phyloP scores from a whole-genome alignment of 176 grass and related monocot genomes.

The Aegilops sharonensis region DNA sequence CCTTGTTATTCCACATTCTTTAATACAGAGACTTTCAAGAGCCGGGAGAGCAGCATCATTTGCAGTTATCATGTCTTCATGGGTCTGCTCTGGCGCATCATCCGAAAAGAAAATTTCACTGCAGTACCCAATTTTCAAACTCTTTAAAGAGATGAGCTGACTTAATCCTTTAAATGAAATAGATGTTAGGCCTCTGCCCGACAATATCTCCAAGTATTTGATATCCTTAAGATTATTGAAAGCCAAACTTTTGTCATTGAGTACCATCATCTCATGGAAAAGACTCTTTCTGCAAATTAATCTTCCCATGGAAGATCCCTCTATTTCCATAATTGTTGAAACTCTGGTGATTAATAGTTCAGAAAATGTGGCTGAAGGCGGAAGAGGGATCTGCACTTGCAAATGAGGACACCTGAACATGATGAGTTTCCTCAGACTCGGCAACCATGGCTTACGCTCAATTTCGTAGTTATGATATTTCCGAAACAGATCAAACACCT shows the following conservation, averaged over 20 bases:
- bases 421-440: too few species aligned
- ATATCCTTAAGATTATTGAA: slow-evolving; percentile 15
- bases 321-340: background rate
- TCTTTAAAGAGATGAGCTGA: slow-evolving; percentile 28
- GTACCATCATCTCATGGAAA: too few species aligned
- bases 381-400: background rate
- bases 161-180: slow-evolving; percentile 15
- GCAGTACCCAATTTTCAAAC: background rate
- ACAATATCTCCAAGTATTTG: background rate
- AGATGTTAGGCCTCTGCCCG: background rate
- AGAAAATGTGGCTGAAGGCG: background rate
- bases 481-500: background rate
- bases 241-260: background rate
- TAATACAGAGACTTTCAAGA: background rate
- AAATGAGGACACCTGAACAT: background rate
- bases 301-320: background rate
- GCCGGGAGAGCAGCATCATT: background rate
- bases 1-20: background rate
- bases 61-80: background rate
- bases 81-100: background rate
- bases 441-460: background rate
- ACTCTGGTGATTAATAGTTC: background rate
- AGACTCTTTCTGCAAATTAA: background rate
- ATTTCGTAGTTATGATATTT: background rate
- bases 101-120: background rate